These are phyloP conservation scores for Gracilariopsis chorda DNA, from an alignment of 23 red algal genomes.

Conservation along the genomic window DNA sequence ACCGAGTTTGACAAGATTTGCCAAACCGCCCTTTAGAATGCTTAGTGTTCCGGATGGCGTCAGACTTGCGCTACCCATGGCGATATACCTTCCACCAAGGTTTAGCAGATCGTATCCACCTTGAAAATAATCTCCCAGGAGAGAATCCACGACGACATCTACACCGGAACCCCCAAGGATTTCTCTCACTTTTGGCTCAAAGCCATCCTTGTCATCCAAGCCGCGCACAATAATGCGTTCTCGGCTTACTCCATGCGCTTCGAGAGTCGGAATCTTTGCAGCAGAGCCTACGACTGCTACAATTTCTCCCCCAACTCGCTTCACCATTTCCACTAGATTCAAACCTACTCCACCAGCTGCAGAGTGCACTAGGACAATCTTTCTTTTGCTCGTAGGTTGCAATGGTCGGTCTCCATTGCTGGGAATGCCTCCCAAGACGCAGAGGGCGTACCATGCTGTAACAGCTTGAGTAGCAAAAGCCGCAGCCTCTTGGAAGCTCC, in stretches of 20 bases:
- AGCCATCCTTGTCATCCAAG: conserved; percentile 29
- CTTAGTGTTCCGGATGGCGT: conserved; percentile 11
- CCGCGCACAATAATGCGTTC: conserved; percentile 36
- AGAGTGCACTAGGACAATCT: conserved; percentile 40
- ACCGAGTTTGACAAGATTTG: conserved; percentile 29
- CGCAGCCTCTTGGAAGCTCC: conserved; percentile 40
- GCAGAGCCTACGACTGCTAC: conserved; percentile 16
- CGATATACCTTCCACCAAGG: conserved; percentile 42
- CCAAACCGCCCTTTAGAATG: neutral
- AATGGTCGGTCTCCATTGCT: neutral
- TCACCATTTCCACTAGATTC: conserved; percentile 26
- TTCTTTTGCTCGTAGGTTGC: neutral
- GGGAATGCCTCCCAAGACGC: conserved; percentile 36
- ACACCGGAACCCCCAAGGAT: conserved; percentile 15
- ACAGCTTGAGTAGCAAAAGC: conserved; percentile 27
- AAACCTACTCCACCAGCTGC: conserved; percentile 49
- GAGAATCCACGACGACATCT: conserved; percentile 51
- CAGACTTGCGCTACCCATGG: conserved; percentile 30
- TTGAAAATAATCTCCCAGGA: conserved; percentile 36
- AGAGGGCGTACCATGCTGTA: conserved; percentile 44
- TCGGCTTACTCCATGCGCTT: neutral
- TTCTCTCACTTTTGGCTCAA: conserved; percentile 10
- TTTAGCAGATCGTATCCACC: conserved; percentile 13
- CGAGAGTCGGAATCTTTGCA: neutral
- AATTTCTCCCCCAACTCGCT: neutral